These are phyloP conservation scores for Gloeopeniophorella convolvens DNA, from an alignment of 768 basidiomycete species.

Conservation along the genomic window DNA sequence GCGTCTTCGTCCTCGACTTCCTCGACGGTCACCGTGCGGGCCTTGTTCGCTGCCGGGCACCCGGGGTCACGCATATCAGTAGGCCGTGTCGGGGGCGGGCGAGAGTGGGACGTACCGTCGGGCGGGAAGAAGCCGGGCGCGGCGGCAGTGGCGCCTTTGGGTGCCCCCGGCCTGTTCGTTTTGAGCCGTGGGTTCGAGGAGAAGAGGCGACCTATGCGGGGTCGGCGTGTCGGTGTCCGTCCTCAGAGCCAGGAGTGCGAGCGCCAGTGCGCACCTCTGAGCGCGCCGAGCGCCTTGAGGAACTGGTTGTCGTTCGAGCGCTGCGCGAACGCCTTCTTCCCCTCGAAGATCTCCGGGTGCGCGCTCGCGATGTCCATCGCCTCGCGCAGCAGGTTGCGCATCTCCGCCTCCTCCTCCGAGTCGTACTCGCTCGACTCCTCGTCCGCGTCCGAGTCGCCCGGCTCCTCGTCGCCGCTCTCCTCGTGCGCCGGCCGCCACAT, in stretches of 20 bases:
- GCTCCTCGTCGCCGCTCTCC: constrained; percentile 34
- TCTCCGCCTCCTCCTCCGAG: constrained; percentile 61
- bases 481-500: constrained; percentile 28
- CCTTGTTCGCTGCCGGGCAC: constrained; percentile 24
- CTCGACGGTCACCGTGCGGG: constrained; percentile 52
- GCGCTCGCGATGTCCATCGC: constrained; percentile 67
- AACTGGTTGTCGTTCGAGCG: constrained; percentile 70
- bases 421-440: constrained; percentile 44
- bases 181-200: constrained; percentile 22
- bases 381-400: constrained; percentile 54
- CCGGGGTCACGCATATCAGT: no score
- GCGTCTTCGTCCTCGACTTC: constrained; percentile 70
- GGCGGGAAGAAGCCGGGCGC: not conserved
- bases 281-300: constrained; percentile 63
- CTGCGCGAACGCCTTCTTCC: constrained; percentile 36
- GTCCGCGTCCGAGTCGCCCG: constrained; percentile 31
- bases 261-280: constrained; percentile 47
- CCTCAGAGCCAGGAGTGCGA: not conserved
- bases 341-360: constrained; percentile 52
- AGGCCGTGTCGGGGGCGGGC: no score
- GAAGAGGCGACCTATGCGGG: constrained; percentile 55
- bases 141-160: not conserved
- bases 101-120: not conserved
- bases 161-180: constrained; percentile 8
- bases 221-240: not conserved